Evolutionary conservation across 495 filamentous ascomycete species (phyloP).

Genomic region (Amorphotheca resinae): DNA sequence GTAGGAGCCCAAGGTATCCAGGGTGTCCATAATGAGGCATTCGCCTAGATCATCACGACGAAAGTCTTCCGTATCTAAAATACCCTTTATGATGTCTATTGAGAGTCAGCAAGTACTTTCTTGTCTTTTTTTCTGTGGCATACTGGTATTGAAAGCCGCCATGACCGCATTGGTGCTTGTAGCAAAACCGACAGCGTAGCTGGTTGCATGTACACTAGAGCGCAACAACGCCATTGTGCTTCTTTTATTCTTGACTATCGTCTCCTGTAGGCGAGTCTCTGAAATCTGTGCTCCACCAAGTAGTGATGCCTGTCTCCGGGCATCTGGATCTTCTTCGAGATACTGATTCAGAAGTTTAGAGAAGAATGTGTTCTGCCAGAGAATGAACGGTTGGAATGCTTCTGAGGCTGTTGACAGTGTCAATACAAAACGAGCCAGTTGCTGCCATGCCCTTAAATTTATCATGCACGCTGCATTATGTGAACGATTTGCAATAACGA

Average conservation of each 20-base stretch:
- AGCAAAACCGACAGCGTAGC: not conserved
- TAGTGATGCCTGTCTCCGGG: constrained; percentile 16
- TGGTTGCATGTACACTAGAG: not conserved
- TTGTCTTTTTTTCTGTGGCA: too few species aligned
- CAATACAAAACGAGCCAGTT: constrained; percentile 64
- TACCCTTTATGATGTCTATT: not conserved
- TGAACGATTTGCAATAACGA: constrained; percentile 67
- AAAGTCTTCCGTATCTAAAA: not conserved
- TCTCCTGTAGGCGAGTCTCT: constrained; percentile 3
- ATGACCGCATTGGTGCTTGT: not conserved
- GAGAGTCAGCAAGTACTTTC: too few species aligned
- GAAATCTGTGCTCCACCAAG: not conserved
- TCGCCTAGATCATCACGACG: not conserved
- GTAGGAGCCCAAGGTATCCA: constrained; percentile 1
- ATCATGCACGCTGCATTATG: constrained; percentile 80
- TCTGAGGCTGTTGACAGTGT: constrained; percentile 36
- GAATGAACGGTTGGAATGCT: constrained; percentile 44
- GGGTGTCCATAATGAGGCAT: not conserved
- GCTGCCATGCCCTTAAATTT: constrained; percentile 68
- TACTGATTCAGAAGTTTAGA: constrained; percentile 37
- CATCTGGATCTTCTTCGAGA: constrained; percentile 33
- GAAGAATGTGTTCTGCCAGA: constrained; percentile 54
- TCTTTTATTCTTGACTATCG: constrained; percentile 3
- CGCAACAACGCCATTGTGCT: constrained; percentile 3
- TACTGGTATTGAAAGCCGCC: constrained; percentile 3